These are phyloP conservation scores for Brassica rapa DNA, from an alignment of 345 rosid species.

Conservation along the genomic window DNA sequence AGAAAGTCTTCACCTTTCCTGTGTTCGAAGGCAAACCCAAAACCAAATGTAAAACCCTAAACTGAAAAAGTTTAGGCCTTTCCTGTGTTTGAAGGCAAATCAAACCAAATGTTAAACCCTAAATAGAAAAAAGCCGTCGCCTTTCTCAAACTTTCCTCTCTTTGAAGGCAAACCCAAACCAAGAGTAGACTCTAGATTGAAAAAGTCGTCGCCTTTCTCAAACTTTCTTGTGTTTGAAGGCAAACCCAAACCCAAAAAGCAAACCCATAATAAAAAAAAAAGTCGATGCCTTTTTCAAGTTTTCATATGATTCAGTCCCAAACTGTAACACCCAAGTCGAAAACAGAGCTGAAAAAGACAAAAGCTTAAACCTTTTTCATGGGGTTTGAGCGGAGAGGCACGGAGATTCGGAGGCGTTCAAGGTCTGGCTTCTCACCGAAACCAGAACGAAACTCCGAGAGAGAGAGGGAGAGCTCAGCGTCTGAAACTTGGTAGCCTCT, in stretches of 20 bases:
- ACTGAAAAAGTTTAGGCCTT: not conserved
- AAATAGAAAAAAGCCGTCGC: slow-evolving; percentile 10
- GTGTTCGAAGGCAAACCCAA: not conserved
- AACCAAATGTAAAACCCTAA: not conserved
- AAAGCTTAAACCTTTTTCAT: not conserved
- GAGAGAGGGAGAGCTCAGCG: slow-evolving; percentile 27
- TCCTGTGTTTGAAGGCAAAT: not conserved
- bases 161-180: slow-evolving; percentile 16
- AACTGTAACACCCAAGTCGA: not conserved
- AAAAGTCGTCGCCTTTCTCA: too few relatives aligned
- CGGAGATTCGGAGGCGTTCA: slow-evolving; percentile 37
- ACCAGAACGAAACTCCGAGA: slow-evolving; percentile 33
- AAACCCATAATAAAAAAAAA: not conserved
- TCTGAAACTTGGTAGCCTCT: slow-evolving; percentile 40
- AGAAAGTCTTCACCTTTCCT: slow-evolving; percentile 19
- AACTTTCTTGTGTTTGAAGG: slow-evolving; percentile 1
- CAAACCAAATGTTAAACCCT: not conserved
- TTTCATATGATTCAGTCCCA: too few relatives aligned
- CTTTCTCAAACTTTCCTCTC: not conserved
- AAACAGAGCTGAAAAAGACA: not conserved
- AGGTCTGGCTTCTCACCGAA: slow-evolving; percentile 38
- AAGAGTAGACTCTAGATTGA: not conserved
- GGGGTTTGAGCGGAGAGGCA: slow-evolving; percentile 31
- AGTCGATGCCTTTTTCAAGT: not conserved
- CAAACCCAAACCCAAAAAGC: slow-evolving; percentile 3